Evolutionary conservation across 331 rosid genomes (phyloP).

Genomic region (Pyrus hybrid): DNA sequence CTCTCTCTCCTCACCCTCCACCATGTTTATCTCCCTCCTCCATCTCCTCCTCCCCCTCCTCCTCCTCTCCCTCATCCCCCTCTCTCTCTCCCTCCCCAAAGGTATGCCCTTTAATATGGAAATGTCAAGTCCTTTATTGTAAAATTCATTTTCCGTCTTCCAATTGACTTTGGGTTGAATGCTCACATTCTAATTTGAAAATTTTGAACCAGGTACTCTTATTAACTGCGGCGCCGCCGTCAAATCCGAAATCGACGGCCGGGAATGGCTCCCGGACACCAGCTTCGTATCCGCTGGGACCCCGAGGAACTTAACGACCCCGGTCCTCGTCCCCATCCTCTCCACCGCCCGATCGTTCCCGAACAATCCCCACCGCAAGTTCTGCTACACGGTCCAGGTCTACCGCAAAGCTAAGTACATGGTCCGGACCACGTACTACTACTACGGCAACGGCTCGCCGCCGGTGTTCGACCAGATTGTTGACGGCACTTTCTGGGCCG

Average conservation of each 20-base stretch:
- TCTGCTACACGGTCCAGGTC: conserved; percentile 50
- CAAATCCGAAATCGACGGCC: conserved; percentile 23
- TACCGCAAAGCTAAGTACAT: conserved; percentile 49
- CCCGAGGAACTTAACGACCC: conserved; percentile 25
- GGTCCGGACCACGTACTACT: conserved; percentile 67
- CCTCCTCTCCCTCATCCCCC: conserved; percentile 23
- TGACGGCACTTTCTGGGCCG: conserved; percentile 81
- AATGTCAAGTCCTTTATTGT: too few species aligned
- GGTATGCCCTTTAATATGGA: conserved; percentile 19
- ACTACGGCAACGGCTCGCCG: conserved; percentile 49
- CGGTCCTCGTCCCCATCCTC: conserved; percentile 25
- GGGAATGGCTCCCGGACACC: conserved; percentile 52
- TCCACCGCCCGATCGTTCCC: conserved; percentile 73
- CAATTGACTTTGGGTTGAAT: background rate
- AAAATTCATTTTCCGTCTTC: too few species aligned
- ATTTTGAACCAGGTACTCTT: conserved; percentile 16
- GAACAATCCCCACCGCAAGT: conserved; percentile 24
- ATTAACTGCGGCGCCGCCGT: conserved; percentile 55
- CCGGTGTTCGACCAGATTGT: conserved; percentile 89
- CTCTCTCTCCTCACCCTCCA: background rate
- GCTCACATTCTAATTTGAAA: background rate
- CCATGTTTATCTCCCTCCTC: conserved; percentile 14
- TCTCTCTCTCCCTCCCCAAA: conserved; percentile 42
- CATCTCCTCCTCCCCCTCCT: too few species aligned
- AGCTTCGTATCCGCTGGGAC: conserved; percentile 38